Evolutionary conservation across 495 filamentous ascomycete genomes (phyloP), one percentile per base, ranked within the genome.

Genomic region (Neurospora intermedia): DNA sequence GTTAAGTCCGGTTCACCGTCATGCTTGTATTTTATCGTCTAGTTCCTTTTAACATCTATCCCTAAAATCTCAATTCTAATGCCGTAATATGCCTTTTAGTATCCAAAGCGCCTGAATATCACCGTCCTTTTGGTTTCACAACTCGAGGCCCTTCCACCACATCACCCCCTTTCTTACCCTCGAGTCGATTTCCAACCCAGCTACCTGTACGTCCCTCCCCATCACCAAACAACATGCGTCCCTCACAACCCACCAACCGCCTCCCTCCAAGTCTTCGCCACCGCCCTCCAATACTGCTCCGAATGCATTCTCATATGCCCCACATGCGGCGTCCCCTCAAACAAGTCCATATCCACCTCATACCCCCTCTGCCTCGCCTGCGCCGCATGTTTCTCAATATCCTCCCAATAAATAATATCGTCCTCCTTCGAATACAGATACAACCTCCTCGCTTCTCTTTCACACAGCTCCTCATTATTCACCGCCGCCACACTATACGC

Each of bases 391-490:
- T 75, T 75, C 76, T 89, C 87, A 70, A 89, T 78, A 72, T 88
- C 85, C 73, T 85, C 76, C 81, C 82, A 88, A 45, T 80, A 74
- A 69, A 88, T 88, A 35, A 89, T 83, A 73, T 87, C 84, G 78
- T 89, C 87, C 46, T 82, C 81, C 76, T 86, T 87, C 20, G 83
- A 85, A 74, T 88, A 88, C 10, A 88, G 73, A 74, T 87, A 88
- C 54, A 88, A 20, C 46, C 84, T 75, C 46, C 75, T 79, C 31
- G 83, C 81, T 0, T 41, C 43, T 6, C 45, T 74, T 38, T 77
- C 78, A 38, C 79, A 79, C 35, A 78, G 74, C 3, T 69, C 69
- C 41, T 78, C 75, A 48, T 85, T 77, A 15, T 82, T 77, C 73
- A 83, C 82, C 4, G 78, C 82, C 27, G 72, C 74, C 42, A 73